These are phyloP conservation scores for Ramaria sp. DNA, from an alignment of 768 basidiomycete genomes.

Conservation along the genomic window DNA sequence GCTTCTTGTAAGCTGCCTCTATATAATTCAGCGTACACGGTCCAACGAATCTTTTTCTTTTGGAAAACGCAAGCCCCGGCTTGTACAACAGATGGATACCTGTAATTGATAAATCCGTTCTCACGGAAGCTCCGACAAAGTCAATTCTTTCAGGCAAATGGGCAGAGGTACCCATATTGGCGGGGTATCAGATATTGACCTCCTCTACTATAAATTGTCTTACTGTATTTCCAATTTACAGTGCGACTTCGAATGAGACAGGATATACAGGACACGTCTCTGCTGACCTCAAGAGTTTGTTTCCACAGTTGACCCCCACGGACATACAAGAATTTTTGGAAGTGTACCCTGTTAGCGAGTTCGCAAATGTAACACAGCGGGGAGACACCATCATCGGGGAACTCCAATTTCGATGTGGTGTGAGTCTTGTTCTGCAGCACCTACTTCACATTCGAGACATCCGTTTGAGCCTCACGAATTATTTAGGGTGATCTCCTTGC, in stretches of 20 bases:
- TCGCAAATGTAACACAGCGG: slow-evolving; percentile 31
- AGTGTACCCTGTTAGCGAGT: slow-evolving; percentile 29
- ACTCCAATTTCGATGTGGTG: slow-evolving; percentile 40
- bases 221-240: slow-evolving; percentile 5
- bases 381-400: slow-evolving; percentile 41
- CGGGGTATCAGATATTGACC: slow-evolving; percentile 32
- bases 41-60: too few relatives aligned
- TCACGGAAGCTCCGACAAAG: slow-evolving; percentile 40
- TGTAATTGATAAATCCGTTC: slow-evolving; percentile 41
- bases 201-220: neutral
- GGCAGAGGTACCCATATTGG: slow-evolving; percentile 41
- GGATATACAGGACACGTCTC: slow-evolving; percentile 31
- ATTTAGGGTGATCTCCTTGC: slow-evolving; percentile 38
- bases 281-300: slow-evolving; percentile 28
- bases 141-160: slow-evolving; percentile 36
- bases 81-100: slow-evolving; percentile 41
- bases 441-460: too few relatives aligned
- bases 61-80: slow-evolving; percentile 20
- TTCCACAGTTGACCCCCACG: slow-evolving; percentile 32
- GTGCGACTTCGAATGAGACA: slow-evolving; percentile 53
- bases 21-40: neutral
- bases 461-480: too few relatives aligned
- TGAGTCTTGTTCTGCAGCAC: slow-evolving; percentile 21
- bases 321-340: slow-evolving; percentile 19
- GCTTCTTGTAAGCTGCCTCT: slow-evolving; percentile 31